These are phyloP conservation scores for Biscogniauxia sp. DNA, from an alignment of 2,329 filamentous ascomycete species.

Conservation along the genomic window DNA sequence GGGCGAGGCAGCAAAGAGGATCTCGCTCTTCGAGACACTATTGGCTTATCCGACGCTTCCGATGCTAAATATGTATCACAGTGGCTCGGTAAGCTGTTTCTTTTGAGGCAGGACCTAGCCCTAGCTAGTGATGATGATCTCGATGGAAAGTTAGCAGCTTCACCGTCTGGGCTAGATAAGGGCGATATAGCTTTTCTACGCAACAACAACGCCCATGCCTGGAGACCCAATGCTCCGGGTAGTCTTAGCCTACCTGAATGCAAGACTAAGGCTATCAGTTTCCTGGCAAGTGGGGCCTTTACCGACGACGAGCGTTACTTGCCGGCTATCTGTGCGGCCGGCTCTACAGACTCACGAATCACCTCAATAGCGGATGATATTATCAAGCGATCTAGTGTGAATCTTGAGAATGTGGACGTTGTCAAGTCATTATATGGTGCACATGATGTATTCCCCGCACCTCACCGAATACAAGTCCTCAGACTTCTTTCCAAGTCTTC, in stretches of 20 bases:
- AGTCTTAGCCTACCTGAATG: constrained; percentile 67
- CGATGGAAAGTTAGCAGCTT: constrained; percentile 28
- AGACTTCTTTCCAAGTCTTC: constrained; percentile 73
- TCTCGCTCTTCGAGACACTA: constrained; percentile 57
- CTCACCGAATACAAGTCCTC: constrained; percentile 76
- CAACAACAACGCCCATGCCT: constrained; percentile 66
- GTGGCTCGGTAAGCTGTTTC: constrained; percentile 75
- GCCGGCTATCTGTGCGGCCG: constrained; percentile 78
- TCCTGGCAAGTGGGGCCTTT: constrained; percentile 85
- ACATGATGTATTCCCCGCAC: constrained; percentile 70
- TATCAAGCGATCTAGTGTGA: constrained; percentile 73
- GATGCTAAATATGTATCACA: constrained; percentile 73
- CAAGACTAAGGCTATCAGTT: constrained; percentile 65
- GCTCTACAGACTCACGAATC: constrained; percentile 77
- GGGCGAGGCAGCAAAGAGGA: constrained; percentile 78
- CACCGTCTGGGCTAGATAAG: constrained; percentile 57
- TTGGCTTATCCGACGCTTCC: constrained; percentile 63
- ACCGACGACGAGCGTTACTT: constrained; percentile 79
- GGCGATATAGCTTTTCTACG: constrained; percentile 69
- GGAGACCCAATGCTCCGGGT: constrained; percentile 58
- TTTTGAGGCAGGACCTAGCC: constrained; percentile 54
- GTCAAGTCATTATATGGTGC: constrained; percentile 67
- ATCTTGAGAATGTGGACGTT: constrained; percentile 66
- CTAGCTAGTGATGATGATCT: constrained; percentile 26
- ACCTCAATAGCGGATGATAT: constrained; percentile 86